Base-by-base conservation (phyloP, 768 basidiomycete genomes). In the Boletus sensibilis region DNA sequence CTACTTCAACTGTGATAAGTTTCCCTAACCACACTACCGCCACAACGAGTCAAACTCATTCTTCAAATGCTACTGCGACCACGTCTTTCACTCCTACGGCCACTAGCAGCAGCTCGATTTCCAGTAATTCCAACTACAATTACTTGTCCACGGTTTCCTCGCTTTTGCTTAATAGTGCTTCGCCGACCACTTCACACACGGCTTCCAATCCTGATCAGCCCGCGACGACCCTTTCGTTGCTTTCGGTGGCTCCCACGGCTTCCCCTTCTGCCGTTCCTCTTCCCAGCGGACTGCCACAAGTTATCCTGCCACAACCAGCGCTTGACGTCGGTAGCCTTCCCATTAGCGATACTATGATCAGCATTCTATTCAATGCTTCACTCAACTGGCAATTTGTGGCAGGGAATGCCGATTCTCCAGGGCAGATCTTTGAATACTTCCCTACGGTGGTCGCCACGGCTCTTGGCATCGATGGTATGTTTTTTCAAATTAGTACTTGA, bases 331-430 rank as follows among this genome's bases (percentile, higher is more conserved):
- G 59, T 21, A 74, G 71, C 57, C 55, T 82, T 43, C 65, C 72
- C 31, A 52, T 43, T 14, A 77, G 70, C 0, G 80, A 75, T 55
- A 76, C 78, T 12, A 56, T 85, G 57, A 82, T 93, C 68, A 87
- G 80, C 50, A 63, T 95, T 39, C 64, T 91, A 58, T 88, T 92
- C 70, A 78, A 83, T 5, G 64, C 56, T 1, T 72, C 69, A 23
- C 74, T 94, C 56, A 80, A 79, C 54, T 95, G 93, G 93, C 20
- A 62, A 0, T 91, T 85, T 61, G 88, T 94, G 5, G 82, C 85
- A 39, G 60, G 61, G 14, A 84, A 76, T 56, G 56, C 72, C 9
- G 76, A 86, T 52, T 80, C 89, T 1, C 78, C 83, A 3, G 86
- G 80, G 46, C 92, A 98, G 74, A 78, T 98, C 41, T 90, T 98